Percentiles rank a stretch among this genome's conserved stretches.
Conservation (phyloP, 257 asterid species). For the Datura wrightii region DNA sequence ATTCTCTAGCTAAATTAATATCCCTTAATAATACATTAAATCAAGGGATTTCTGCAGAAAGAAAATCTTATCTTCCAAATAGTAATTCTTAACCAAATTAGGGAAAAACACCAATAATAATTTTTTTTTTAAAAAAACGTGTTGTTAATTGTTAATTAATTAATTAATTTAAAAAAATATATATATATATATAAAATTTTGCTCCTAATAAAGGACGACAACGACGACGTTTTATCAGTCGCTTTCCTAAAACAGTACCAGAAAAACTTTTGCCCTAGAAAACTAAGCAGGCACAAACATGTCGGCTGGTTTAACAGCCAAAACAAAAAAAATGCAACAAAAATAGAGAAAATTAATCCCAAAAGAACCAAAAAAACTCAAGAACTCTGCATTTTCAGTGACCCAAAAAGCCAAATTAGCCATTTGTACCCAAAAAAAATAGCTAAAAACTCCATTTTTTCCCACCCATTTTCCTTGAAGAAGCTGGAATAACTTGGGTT, state of each 20-base stretch:
- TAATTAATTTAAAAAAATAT: no score
- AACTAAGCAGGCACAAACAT: slow-evolving; percentile 20
- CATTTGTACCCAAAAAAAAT: not conserved
- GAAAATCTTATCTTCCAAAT: slow-evolving; percentile 23
- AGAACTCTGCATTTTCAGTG: slow-evolving; percentile 29
- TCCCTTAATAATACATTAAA: not conserved
- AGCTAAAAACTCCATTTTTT: not conserved
- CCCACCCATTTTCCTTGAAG: not conserved
- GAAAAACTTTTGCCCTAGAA: slow-evolving; percentile 39
- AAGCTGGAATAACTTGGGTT: not conserved
- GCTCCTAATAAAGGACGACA: not conserved
- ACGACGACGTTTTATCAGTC: slow-evolving; percentile 44
- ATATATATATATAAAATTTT: not conserved
- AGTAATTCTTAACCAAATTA: slow-evolving; percentile 29
- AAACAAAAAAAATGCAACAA: not conserved
- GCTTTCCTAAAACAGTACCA: not conserved
- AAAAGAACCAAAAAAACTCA: not conserved
- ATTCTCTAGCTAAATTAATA: not conserved
- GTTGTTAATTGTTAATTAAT: no score
- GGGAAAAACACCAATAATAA: not conserved
- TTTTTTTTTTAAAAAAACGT: not conserved
- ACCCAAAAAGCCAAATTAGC: slow-evolving; percentile 24
- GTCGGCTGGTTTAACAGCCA: slow-evolving; percentile 15
- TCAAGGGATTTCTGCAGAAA: not conserved
- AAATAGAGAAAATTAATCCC: slow-evolving; percentile 3